Conservation (phyloP, 306 rosid species). For the Boehmeria nivea region DNA sequence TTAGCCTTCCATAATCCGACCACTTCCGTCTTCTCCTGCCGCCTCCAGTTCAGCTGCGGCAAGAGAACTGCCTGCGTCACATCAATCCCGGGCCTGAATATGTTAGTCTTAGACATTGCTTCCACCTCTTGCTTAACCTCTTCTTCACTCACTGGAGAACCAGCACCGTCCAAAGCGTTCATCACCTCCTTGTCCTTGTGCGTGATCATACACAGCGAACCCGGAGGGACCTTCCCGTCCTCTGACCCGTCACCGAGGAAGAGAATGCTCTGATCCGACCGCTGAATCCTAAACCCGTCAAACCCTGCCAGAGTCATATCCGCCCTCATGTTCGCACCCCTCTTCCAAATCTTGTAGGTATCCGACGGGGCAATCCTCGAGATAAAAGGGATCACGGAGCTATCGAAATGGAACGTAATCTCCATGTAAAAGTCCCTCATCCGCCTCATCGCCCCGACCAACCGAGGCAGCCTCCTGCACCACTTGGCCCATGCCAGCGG, state of each 20-base stretch:
- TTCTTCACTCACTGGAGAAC: slow-evolving; percentile 78
- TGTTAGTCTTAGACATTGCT: slow-evolving; percentile 93
- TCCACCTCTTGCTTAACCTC: slow-evolving; percentile 87
- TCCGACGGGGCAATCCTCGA: slow-evolving; percentile 97
- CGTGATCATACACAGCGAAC: slow-evolving; percentile 90
- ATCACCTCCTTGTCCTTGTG: slow-evolving; percentile 89
- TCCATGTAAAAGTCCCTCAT: slow-evolving; percentile 99
- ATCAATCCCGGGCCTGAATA: slow-evolving; percentile 92
- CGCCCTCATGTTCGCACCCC: slow-evolving; percentile 94
- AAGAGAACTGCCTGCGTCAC: slow-evolving; percentile 96
- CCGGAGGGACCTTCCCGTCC: slow-evolving; percentile 73
- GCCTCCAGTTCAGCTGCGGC: slow-evolving; percentile 94
- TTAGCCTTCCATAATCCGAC: slow-evolving; percentile 91
- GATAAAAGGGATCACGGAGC: slow-evolving; percentile 97
- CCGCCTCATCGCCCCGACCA: slow-evolving; percentile 78
- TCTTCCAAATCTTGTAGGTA: slow-evolving; percentile 94
- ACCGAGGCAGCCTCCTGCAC: slow-evolving; percentile 97
- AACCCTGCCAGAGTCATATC: slow-evolving; percentile 99
- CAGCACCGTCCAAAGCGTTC: slow-evolving; percentile 92
- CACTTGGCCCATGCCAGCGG: slow-evolving; percentile 99
- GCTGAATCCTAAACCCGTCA: slow-evolving; percentile 92
- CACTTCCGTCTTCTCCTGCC: slow-evolving; percentile 85
- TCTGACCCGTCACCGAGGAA: slow-evolving; percentile 92
- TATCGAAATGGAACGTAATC: slow-evolving; percentile 93
- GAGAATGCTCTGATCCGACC: slow-evolving; percentile 87